Evolutionary conservation across 371 early-diverging fungal species (phyloP), one percentile per base, ranked within the genome.

Genomic region (Blastocladiella emersonii): DNA sequence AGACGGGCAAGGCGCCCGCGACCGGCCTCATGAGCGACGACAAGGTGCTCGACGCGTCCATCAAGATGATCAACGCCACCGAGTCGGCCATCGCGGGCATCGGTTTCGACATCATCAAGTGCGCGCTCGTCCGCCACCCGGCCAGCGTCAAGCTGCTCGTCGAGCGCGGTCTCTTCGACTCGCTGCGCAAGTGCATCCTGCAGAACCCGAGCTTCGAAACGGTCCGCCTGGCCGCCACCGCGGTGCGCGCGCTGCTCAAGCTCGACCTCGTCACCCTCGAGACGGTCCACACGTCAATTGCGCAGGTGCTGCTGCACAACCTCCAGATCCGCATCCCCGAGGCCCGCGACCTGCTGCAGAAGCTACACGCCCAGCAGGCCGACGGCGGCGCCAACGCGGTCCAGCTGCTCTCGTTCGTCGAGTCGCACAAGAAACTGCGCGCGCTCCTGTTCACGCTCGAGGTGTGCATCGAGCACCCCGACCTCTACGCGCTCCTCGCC

Each of bases 131-230:
- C n/a, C n/a, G n/a, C n/a, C n/a, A n/a, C n/a, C n/a, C n/a, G n/a
- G n/a, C n/a, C n/a, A n/a, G n/a, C n/a, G n/a, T n/a, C n/a, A n/a
- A n/a, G n/a, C n/a, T n/a, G n/a, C 45, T 44, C 10, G 3, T 44
- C 10, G 3, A 27, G 53, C 53, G 19, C 53, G 30, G 30, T 1
- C 32, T 51, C 15, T 51, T 51, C 30, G 53, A 51, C 53, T 8
- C 53, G 53, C 32, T 51, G 53, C 53, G 53, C 53, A 51, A 51
- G 53, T 51, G 53, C 53, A 10, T 51, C 2, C 17, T 51, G 32
- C 53, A 51, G 53, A 30, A 27, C 8, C 30, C 53, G 30, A 8
- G 8, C 13, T 10, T 13, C 15, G 30, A 8, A 12, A 27, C 12
- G 13, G 53, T 30, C 30, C 8, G 12, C 13, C 13, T 8, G 2